Evolutionary conservation across 2,329 filamentous ascomycete genomes (phyloP).

Genomic region (Fusarium gaditjirri): DNA sequence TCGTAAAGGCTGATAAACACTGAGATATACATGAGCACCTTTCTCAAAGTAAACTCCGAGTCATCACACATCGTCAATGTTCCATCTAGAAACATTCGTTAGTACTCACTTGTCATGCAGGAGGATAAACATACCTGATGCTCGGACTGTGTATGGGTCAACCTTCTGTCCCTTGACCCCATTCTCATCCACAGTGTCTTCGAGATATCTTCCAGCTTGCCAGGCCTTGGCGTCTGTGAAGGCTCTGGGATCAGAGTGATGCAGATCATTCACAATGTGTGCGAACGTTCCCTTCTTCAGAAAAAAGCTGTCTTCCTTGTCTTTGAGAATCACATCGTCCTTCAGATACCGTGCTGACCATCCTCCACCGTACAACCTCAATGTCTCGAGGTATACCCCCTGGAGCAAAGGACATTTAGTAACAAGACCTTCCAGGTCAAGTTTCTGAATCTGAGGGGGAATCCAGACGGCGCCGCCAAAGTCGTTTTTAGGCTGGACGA

Average conservation of each 20-base stretch:
- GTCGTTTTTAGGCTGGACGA: constrained; percentile 49
- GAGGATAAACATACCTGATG: constrained; percentile 47
- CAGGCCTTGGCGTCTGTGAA: constrained; percentile 51
- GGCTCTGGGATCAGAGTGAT: constrained; percentile 49
- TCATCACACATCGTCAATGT: constrained; percentile 49
- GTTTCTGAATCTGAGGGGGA: constrained; percentile 46
- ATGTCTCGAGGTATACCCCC: constrained; percentile 54
- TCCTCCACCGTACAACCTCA: constrained; percentile 52
- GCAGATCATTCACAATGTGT: constrained; percentile 49
- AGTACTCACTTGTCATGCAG: background rate
- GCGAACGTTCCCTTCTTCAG: constrained; percentile 51
- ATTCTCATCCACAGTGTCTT: constrained; percentile 39
- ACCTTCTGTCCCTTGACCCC: constrained; percentile 36
- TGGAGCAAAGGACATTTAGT: constrained; percentile 52
- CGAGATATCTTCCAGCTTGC: constrained; percentile 49
- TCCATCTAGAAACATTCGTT: constrained; percentile 42
- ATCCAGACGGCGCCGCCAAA: constrained; percentile 52
- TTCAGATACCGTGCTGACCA: constrained; percentile 47
- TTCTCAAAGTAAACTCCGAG: constrained; percentile 46
- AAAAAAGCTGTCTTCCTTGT: constrained; percentile 43
- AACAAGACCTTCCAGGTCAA: constrained; percentile 52
- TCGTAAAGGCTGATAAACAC: constrained; percentile 53
- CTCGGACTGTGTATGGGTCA: constrained; percentile 45
- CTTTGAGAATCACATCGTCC: constrained; percentile 49
- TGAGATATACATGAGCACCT: constrained; percentile 50